phyloP scores from a whole-genome alignment of 768 basidiomycete genomes.

The Tricholoma hemisulphureum region DNA sequence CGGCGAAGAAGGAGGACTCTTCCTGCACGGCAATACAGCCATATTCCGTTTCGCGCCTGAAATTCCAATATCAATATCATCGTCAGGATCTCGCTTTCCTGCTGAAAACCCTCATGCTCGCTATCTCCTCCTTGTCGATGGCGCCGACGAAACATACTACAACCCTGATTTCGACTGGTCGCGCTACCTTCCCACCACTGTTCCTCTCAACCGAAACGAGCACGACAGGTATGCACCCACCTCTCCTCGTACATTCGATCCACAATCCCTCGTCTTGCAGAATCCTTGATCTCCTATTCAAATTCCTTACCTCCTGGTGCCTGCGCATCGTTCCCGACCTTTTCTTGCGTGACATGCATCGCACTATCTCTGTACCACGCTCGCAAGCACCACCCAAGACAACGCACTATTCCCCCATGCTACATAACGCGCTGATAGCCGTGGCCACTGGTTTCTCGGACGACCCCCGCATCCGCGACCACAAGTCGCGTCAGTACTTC shows the following conservation, averaged over 20 bases:
- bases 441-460: conserved; percentile 45
- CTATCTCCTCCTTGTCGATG: conserved; percentile 43
- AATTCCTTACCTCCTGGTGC: conserved; percentile 51
- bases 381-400: conserved; percentile 42
- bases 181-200: conserved; percentile 42
- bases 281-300: conserved; percentile 46
- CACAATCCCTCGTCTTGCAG: conserved; percentile 19
- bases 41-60: conserved; percentile 40
- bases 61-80: conserved; percentile 12
- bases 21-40: conserved; percentile 42
- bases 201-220: conserved; percentile 41
- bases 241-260: neutral
- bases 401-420: conserved; percentile 67
- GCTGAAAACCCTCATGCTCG: conserved; percentile 35
- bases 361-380: conserved; percentile 35
- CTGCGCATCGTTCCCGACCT: conserved; percentile 46
- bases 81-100: conserved; percentile 36
- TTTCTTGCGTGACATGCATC: conserved; percentile 50
- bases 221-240: conserved; percentile 41
- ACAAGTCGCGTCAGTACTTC: conserved; percentile 42
- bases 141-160: conserved; percentile 35
- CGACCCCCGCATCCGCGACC: conserved; percentile 41
- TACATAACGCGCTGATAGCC: conserved; percentile 64
- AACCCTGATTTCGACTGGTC: conserved; percentile 52
- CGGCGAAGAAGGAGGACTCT: conserved; percentile 37